phyloP scores from a whole-genome alignment of 2,329 filamentous ascomycete genomes.

The Diatrype stigma region DNA sequence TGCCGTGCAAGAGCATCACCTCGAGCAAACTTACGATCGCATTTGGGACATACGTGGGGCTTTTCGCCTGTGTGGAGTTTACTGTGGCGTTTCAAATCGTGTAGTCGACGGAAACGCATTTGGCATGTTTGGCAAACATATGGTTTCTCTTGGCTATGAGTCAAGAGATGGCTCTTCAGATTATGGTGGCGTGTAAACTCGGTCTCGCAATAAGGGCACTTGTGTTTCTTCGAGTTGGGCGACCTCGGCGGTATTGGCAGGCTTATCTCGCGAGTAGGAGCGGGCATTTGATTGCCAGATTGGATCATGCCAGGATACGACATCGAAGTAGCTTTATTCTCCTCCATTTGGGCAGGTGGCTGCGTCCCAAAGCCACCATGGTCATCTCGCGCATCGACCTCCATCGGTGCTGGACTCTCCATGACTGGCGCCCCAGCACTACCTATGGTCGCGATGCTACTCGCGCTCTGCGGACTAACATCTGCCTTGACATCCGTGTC shows the following conservation, averaged over 20 bases:
- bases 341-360: conserved; percentile 45
- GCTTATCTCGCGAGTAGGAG: conserved; percentile 50
- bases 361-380: conserved; percentile 32
- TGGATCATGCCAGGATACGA: conserved; percentile 53
- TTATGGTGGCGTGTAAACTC: conserved; percentile 98
- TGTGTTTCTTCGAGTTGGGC: conserved; percentile 80
- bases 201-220: conserved; percentile 92
- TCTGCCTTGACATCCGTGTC: conserved; percentile 31
- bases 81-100: conserved; percentile 92
- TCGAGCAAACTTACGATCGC: conserved; percentile 88
- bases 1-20: conserved; percentile 93
- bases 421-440: conserved; percentile 38
- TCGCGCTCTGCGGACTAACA: conserved; percentile 39
- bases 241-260: conserved; percentile 61
- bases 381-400: conserved; percentile 43
- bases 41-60: conserved; percentile 91
- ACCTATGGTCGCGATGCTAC: conserved; percentile 36
- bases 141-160: conserved; percentile 97
- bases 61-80: conserved; percentile 97
- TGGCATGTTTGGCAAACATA: conserved; percentile 93
- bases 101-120: conserved; percentile 84
- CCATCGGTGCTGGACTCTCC: conserved; percentile 51
- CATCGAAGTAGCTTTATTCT: conserved; percentile 46
- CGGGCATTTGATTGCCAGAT: conserved; percentile 36
- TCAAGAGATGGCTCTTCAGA: conserved; percentile 92